Percentiles rank a stretch among this genome's conserved stretches.
Conservation (phyloP, 2,329 filamentous ascomycete genomes). For the Arthrinium phaeospermum region DNA sequence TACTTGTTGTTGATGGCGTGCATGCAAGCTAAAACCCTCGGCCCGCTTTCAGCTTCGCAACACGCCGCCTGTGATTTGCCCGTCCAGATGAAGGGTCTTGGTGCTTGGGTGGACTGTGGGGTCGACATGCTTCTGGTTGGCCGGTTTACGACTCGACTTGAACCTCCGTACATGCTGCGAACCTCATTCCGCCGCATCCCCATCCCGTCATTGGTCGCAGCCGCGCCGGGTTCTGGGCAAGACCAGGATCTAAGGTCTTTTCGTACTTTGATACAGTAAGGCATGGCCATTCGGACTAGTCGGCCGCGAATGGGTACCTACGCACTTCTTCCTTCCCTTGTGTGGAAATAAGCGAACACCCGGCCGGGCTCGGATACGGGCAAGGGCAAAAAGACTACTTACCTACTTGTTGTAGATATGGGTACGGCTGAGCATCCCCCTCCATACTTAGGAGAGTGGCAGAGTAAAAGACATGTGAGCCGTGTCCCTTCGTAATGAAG, state of each 20-base stretch:
- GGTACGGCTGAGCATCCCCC: background rate
- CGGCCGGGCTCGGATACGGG: slow-evolving; percentile 12
- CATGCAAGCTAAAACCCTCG: background rate
- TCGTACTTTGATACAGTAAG: background rate
- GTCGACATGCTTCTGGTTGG: slow-evolving; percentile 25
- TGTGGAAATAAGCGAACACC: background rate
- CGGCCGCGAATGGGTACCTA: background rate
- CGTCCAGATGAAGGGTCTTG: slow-evolving; percentile 17
- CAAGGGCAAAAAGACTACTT: background rate
- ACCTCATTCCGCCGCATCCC: slow-evolving; percentile 14
- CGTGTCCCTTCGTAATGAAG: background rate
- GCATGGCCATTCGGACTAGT: background rate
- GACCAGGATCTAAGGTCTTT: slow-evolving; percentile 5
- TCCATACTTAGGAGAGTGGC: background rate
- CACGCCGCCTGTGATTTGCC: slow-evolving; percentile 4
- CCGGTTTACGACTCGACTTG: slow-evolving; percentile 25
- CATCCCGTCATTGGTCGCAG: slow-evolving; percentile 22
- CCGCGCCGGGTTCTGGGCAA: background rate
- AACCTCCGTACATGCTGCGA: slow-evolving; percentile 18
- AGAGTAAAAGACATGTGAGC: background rate
- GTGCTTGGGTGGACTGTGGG: slow-evolving; percentile 23
- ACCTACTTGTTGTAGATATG: background rate
- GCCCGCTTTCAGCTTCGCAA: slow-evolving; percentile 12
- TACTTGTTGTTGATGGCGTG: background rate
- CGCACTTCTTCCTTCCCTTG: slow-evolving; percentile 6